Evolutionary conservation across 495 filamentous ascomycete genomes (phyloP).

Genomic region (Evernia prunastri): DNA sequence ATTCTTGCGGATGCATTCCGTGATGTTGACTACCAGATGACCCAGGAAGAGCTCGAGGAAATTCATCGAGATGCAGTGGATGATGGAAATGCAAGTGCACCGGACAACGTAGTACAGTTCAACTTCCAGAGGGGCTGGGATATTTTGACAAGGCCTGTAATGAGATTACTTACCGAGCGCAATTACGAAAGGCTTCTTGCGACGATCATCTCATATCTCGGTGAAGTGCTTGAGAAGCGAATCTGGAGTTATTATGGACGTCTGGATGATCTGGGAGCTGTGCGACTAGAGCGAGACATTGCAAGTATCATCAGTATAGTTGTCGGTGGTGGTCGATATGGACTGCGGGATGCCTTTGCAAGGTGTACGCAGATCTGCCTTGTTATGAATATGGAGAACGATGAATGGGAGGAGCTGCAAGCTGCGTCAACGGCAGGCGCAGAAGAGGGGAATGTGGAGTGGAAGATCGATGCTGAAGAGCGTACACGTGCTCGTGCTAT

Average conservation of each 20-base stretch:
- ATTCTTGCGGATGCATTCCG: slow-evolving; percentile 84
- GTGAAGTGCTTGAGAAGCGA: slow-evolving; percentile 77
- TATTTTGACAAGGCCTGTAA: slow-evolving; percentile 71
- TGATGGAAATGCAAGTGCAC: slow-evolving; percentile 30
- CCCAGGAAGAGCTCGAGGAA: slow-evolving; percentile 42
- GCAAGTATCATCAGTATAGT: slow-evolving; percentile 70
- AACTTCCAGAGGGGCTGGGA: slow-evolving; percentile 80
- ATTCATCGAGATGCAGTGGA: slow-evolving; percentile 25
- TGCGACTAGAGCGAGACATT: slow-evolving; percentile 83
- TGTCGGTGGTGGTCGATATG: slow-evolving; percentile 68
- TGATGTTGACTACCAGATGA: slow-evolving; percentile 74
- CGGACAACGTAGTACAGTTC: slow-evolving; percentile 53
- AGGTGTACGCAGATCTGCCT: slow-evolving; percentile 78
- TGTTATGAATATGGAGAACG: slow-evolving; percentile 93
- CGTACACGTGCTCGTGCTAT: slow-evolving; percentile 55
- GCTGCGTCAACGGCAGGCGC: slow-evolving; percentile 35
- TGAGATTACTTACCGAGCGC: slow-evolving; percentile 71
- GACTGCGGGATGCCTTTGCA: slow-evolving; percentile 71
- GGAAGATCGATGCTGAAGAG: slow-evolving; percentile 58
- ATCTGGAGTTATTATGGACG: slow-evolving; percentile 79
- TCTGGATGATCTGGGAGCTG: slow-evolving; percentile 75
- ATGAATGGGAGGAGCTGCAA: slow-evolving; percentile 83
- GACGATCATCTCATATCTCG: slow-evolving; percentile 64
- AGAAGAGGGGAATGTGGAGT: slow-evolving; percentile 35
- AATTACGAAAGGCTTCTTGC: slow-evolving; percentile 67